These are phyloP conservation scores for Amanita exitialis DNA, from an alignment of 768 basidiomycete genomes.

Conservation along the genomic window DNA sequence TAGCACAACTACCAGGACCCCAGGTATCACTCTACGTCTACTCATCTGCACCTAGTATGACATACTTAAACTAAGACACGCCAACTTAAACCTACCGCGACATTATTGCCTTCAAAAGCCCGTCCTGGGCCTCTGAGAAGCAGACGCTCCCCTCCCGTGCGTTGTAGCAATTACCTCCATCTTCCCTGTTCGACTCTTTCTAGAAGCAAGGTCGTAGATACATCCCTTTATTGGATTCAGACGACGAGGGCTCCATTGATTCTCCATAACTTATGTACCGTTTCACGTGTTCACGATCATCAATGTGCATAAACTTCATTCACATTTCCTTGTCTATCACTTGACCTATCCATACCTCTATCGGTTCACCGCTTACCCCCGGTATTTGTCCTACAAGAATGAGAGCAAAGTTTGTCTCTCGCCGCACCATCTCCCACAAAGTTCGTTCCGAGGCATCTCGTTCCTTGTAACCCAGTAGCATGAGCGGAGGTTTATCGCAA, in stretches of 20 bases:
- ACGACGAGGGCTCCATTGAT: conserved; percentile 17
- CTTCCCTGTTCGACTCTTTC: not conserved
- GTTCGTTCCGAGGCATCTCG: conserved; percentile 67
- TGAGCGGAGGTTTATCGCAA: conserved; percentile 22
- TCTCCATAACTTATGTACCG: not conserved
- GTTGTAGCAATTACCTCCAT: conserved; percentile 1
- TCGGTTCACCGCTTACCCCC: conserved; percentile 54
- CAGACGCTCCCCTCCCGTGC: conserved; percentile 14
- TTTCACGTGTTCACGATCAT: not conserved
- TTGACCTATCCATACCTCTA: conserved; percentile 66
- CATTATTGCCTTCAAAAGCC: conserved; percentile 4
- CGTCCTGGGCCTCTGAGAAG: conserved; percentile 7
- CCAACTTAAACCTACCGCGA: not conserved
- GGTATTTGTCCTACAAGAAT: conserved; percentile 34
- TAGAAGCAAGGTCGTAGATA: conserved; percentile 37
- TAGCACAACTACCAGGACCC: not conserved
- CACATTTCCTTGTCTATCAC: not conserved
- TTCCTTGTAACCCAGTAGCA: conserved; percentile 83
- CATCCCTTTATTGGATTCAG: conserved; percentile 36
- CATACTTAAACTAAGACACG: not conserved
- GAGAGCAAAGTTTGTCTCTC: conserved; percentile 44
- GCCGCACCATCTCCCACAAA: conserved; percentile 52
- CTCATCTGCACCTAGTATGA: not conserved
- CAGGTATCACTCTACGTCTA: not conserved
- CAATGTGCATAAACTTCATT: not conserved